Evolutionary conservation across 192 early-diverging fungal genomes (phyloP), one percentile per base, ranked within the genome.

Genomic region (Backusella macrospora): DNA sequence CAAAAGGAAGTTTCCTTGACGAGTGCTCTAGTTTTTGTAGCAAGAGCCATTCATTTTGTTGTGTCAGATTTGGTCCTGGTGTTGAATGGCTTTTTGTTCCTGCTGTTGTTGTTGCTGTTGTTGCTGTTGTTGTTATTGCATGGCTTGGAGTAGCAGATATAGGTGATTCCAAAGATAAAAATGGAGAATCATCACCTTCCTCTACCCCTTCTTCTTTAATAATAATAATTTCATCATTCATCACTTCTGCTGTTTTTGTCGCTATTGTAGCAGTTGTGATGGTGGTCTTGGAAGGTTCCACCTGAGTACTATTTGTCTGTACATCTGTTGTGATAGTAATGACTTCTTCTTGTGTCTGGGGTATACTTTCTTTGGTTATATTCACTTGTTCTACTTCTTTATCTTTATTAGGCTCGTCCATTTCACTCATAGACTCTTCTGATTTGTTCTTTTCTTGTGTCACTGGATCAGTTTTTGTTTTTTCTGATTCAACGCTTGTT

Each of bases 1-100:
- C 73, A 0, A 85, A 55, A 5, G 84, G 77, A 12, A 84, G 75
- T 16, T 79, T 70, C 23, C 76, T 76, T 0, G 74, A 63, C 0
- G 80, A 69, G 44, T 85, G 77, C 29, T 87, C 82, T 6, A 90
- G 76, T 13, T 79, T 78, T 67, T 88, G 82, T 63, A 91, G 72
- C 14, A 88, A 72, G 18, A 73, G 62, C 84, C 83, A 89, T 70
- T 90, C 88, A 49, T 89, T 79, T 49, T 88, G 82, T 5, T 80
- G 76, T 2, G 85, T 40, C 40, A 73, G 44, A 16, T 65, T 14
- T 8, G 38, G 63, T 0, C 38, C 15, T 2, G 34, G 48, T 0
- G 65, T 67, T 67, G 42, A 3, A 45, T 67, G 42, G 12, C 15
- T 39, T 65, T 44, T 65, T 34, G 68, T 7, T 52, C 1, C 1